A percentile compares a stretch with the other conserved stretches of the same genome.
These are phyloP conservation scores for Stylonectria norvegica DNA, from an alignment of 2,329 filamentous ascomycete genomes.

Conservation along the genomic window DNA sequence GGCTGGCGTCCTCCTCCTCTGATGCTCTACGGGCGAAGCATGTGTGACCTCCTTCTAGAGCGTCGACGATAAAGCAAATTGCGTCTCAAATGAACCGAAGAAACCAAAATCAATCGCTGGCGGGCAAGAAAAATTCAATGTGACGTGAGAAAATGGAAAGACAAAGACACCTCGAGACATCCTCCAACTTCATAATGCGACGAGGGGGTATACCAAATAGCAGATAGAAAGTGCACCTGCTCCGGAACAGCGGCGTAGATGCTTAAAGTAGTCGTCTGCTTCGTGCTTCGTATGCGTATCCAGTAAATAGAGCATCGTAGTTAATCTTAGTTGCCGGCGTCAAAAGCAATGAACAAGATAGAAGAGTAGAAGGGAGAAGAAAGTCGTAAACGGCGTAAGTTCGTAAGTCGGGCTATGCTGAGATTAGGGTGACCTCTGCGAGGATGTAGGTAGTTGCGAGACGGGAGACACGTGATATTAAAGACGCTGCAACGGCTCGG, in stretches of 20 bases:
- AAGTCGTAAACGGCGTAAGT: slow-evolving; percentile 34
- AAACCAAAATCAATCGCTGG: slow-evolving; percentile 14
- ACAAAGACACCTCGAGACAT: slow-evolving; percentile 4
- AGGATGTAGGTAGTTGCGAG: slow-evolving; percentile 9
- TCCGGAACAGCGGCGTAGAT: slow-evolving; percentile 7
- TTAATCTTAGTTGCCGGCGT: slow-evolving; percentile 16
- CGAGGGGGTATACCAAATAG: slow-evolving; percentile 25
- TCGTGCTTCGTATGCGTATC: slow-evolving; percentile 9
- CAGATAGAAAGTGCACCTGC: slow-evolving; percentile 15
- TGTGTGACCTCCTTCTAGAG: no score
- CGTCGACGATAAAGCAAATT: no score
- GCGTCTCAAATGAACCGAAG: slow-evolving; percentile 10
- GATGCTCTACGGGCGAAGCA: no score
- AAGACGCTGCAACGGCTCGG: slow-evolving; percentile 9
- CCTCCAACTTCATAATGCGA: slow-evolving; percentile 21
- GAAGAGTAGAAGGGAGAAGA: slow-evolving; percentile 11
- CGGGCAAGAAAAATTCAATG: slow-evolving; percentile 8
- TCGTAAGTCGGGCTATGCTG: slow-evolving; percentile 29
- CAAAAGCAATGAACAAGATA: slow-evolving; percentile 8
- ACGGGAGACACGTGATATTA: slow-evolving; percentile 2
- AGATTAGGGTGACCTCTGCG: slow-evolving; percentile 14
- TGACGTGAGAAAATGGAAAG: slow-evolving; percentile 2
- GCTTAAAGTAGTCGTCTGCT: slow-evolving; percentile 5
- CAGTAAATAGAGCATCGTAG: slow-evolving; percentile 9
- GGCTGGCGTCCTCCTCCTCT: no score